A percentile compares a stretch with the other conserved stretches of the same genome.
Conservation (phyloP, 202 grass and related monocot genomes). For the Digitaria exilis region DNA sequence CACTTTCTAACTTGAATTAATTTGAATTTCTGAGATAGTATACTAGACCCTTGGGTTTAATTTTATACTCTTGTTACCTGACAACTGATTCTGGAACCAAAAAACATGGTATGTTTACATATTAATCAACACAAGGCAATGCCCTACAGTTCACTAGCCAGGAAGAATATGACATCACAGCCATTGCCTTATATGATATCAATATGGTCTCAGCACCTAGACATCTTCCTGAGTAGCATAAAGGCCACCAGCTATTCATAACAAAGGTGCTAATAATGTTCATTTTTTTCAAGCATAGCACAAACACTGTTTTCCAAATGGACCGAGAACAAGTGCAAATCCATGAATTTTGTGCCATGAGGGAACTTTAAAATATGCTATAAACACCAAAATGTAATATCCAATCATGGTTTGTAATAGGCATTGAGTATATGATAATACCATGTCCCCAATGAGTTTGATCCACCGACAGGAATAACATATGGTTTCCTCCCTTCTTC, state of each 20-base stretch:
- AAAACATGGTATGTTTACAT: background rate
- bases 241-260: background rate
- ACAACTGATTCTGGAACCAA: background rate
- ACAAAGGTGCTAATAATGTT: background rate
- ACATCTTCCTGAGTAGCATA: background rate
- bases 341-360: background rate
- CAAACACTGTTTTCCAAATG: background rate
- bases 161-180: background rate
- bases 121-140: background rate
- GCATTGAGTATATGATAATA: conserved; percentile 41
- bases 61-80: background rate
- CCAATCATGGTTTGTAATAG: background rate
- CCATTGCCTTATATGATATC: background rate
- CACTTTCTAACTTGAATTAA: conserved; percentile 1
- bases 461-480: conserved; percentile 96
- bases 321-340: background rate
- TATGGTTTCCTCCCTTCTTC: conserved; percentile 92
- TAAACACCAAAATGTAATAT: background rate
- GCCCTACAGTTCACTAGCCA: background rate
- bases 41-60: background rate
- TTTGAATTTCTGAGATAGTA: background rate
- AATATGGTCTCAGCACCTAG: background rate
- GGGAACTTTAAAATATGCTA: conserved; percentile 18
- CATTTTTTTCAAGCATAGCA: background rate
- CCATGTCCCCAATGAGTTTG: conserved; percentile 95